Conservation (phyloP, 176 grass and related monocot species). For the Carex pumila region DNA sequence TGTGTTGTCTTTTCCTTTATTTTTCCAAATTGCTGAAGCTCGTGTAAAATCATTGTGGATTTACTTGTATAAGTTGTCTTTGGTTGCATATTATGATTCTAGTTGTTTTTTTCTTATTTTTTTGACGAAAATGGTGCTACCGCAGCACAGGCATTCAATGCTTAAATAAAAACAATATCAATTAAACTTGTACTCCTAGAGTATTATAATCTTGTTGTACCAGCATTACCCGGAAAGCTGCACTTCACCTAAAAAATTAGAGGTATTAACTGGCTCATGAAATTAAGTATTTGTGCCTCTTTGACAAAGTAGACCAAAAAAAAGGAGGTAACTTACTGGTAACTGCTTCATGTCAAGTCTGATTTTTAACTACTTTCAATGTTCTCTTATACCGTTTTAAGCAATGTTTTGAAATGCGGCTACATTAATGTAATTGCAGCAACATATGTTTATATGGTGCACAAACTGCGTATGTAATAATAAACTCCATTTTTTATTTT, state of each 20-base stretch:
- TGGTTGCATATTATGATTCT: neutral
- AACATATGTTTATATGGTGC: too few species aligned
- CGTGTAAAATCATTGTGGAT: neutral
- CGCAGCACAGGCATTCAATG: neutral
- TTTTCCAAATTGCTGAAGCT: neutral
- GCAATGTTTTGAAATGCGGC: too few species aligned
- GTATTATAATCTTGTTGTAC: neutral
- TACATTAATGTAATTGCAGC: too few species aligned
- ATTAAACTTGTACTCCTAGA: too few species aligned
- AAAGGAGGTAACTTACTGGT: too few species aligned
- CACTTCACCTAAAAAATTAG: neutral
- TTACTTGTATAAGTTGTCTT: conserved; percentile 1
- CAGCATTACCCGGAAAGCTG: neutral
- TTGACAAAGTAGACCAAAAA: too few species aligned
- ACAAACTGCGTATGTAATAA: too few species aligned
- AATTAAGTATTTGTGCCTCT: neutral
- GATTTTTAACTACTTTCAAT: too few species aligned
- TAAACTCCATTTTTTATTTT: too few species aligned
- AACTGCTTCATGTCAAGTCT: too few species aligned
- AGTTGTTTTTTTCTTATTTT: neutral
- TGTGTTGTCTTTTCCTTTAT: neutral
- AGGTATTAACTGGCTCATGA: too few species aligned
- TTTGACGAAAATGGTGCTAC: neutral
- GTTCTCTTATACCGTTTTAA: too few species aligned
- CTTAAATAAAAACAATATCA: neutral